Evolutionary conservation across 495 filamentous ascomycete species (phyloP), one percentile per base, ranked within the genome.

Genomic region (Hyphodiscus hymeniophilus): DNA sequence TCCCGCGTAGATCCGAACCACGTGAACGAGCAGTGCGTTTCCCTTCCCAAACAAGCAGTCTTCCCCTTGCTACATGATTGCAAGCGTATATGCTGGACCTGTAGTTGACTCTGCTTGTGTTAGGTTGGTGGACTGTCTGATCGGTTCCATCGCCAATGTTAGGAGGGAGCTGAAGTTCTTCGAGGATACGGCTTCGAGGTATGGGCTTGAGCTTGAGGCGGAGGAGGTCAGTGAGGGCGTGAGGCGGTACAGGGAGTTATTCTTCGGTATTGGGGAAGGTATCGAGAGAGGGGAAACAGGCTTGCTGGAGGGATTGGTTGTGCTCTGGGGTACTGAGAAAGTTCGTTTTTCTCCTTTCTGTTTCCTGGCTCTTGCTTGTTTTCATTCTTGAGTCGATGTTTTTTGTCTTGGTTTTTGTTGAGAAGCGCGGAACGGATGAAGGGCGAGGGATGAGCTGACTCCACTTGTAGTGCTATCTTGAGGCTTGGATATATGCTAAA

Each of bases 301-400:
- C 1, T 66, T 59, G 60, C 60, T 88, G 13, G 82, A 87, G 57
- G 84, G 81, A 7, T 60, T 87, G 48, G 70, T 85, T 7, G 74
- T 85, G 17, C 71, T 88, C 16, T 90, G 84, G 81, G 79, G 81
- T 21, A 87, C 81, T 10, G 85, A 90, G 67, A 73, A 69, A 28
- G 46, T 49, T n/a, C 28, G 24, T 16, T 16, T n/a, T 21, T n/a
- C 12, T 28, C 28, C 34, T 34, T 45, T 18, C 24, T 22, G 24
- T 18, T 21, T 45, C 23, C n/a, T n/a, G n/a, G n/a, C n/a, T n/a
- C n/a, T n/a, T n/a, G n/a, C n/a, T n/a, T n/a, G n/a, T n/a, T n/a
- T n/a, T n/a, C n/a, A n/a, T n/a, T n/a, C n/a, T n/a, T n/a, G n/a
- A n/a, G n/a, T n/a, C n/a, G n/a, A n/a, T n/a, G n/a, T n/a, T n/a